A percentile compares a stretch with the other conserved stretches of the same genome.
These are phyloP conservation scores for Chaetomiaceae sp. DNA, from an alignment of 2,329 filamentous ascomycete genomes.

Conservation along the genomic window DNA sequence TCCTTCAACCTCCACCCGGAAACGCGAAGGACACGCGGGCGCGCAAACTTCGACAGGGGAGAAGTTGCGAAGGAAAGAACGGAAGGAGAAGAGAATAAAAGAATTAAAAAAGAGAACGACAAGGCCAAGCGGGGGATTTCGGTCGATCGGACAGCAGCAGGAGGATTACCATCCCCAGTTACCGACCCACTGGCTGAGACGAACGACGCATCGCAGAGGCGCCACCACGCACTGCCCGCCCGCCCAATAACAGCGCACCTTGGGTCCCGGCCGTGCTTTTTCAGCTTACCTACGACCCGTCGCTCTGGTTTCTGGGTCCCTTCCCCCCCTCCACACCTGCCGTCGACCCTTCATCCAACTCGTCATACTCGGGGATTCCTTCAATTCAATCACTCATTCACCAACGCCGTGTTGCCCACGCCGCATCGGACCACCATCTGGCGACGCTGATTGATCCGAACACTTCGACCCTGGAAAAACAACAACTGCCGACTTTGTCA, in stretches of 20 bases:
- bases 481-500: no score
- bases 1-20: background rate
- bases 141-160: slow-evolving; percentile 16
- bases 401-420: no score
- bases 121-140: background rate
- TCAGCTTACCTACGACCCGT: slow-evolving; percentile 23
- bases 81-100: no score
- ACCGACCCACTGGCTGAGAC: slow-evolving; percentile 21
- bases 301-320: slow-evolving; percentile 27
- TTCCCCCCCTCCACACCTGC: background rate
- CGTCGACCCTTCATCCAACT: background rate
- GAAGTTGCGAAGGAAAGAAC: background rate
- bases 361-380: background rate
- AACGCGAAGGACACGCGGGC: background rate
- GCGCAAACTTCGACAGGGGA: slow-evolving; percentile 3
- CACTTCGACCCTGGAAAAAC: no score
- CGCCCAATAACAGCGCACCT: slow-evolving; percentile 22
- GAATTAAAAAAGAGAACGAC: background rate
- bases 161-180: no score
- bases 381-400: no score
- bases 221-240: slow-evolving; percentile 7
- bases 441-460: no score
- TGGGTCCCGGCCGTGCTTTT: slow-evolving; percentile 22
- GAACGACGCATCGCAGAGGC: slow-evolving; percentile 19
- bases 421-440: no score